phyloP scores from a whole-genome alignment of 192 early-diverging fungal species.

The Linnemannia hyalina region DNA sequence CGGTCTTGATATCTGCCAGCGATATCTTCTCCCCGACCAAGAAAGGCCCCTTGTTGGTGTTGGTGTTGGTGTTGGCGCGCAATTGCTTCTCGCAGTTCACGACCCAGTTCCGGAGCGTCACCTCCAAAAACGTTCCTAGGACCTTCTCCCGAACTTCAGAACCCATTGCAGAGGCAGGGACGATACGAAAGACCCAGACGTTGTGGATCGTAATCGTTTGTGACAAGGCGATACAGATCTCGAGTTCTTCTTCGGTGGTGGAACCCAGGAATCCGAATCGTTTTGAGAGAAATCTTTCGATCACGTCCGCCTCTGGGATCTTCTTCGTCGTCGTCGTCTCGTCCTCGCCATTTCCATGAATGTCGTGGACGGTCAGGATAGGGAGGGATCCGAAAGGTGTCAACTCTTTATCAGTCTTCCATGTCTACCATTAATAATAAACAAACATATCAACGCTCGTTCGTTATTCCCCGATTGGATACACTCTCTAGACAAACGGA shows the following conservation, averaged over 20 bases:
- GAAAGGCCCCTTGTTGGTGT: conserved; percentile 38
- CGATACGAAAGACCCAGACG: conserved; percentile 37
- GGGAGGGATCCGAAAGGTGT: conserved; percentile 64
- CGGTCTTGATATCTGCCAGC: conserved; percentile 58
- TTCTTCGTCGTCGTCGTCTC: neutral
- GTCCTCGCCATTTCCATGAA: conserved; percentile 22
- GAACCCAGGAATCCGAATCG: conserved; percentile 30
- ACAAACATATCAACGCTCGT: neutral
- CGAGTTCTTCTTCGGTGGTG: conserved; percentile 24
- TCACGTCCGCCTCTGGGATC: conserved; percentile 39
- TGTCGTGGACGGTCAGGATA: conserved; percentile 55
- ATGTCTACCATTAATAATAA: conserved; percentile 23
- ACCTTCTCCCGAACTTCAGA: conserved; percentile 9
- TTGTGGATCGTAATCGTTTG: conserved; percentile 40
- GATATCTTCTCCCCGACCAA: conserved; percentile 62
- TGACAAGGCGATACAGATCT: conserved; percentile 24
- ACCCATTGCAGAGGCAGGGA: conserved; percentile 5
- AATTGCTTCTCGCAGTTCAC: conserved; percentile 56
- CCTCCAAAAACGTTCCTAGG: conserved; percentile 14
- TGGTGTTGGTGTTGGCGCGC: conserved; percentile 23
- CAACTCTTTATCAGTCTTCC: conserved; percentile 53
- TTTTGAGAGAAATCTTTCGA: conserved; percentile 35
- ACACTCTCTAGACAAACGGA: neutral
- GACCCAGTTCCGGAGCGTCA: conserved; percentile 21
- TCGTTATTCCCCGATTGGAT: neutral